Conservation (phyloP, 371 early-diverging fungal species). For the Rhizopus arrhizus region DNA sequence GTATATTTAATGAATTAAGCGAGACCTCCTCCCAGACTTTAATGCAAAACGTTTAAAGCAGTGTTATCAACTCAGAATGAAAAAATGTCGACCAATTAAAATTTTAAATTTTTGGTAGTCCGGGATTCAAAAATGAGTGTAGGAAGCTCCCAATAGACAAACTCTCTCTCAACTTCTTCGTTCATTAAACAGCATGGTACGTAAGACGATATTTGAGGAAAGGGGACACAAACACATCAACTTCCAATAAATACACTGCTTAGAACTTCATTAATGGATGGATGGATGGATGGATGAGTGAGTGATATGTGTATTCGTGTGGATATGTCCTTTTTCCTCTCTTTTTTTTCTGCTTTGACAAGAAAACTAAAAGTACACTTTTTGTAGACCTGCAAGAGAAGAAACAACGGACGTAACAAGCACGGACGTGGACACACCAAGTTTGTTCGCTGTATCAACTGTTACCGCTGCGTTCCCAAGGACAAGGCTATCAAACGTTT, state of each 20-base stretch:
- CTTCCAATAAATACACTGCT: too few species aligned
- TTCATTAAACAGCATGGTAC: constrained; percentile 32
- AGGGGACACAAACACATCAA: background rate
- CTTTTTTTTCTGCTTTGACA: background rate
- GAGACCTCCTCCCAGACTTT: too few species aligned
- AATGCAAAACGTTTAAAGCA: too few species aligned
- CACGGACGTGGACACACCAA: constrained; percentile 97
- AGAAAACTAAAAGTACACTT: background rate
- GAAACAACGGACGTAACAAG: constrained; percentile 88
- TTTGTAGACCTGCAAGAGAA: constrained; percentile 16
- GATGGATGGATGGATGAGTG: constrained; percentile 11
- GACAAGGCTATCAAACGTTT: constrained; percentile 99
- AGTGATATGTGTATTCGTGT: background rate
- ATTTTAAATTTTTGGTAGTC: background rate
- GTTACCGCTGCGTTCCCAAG: constrained; percentile 97
- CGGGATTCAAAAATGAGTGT: constrained; percentile 1
- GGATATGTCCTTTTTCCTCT: background rate
- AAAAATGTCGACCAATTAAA: background rate
- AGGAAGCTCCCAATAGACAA: constrained; percentile 6
- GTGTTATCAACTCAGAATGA: too few species aligned
- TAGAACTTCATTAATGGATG: background rate
- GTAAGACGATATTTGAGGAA: constrained; percentile 3
- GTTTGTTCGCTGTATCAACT: constrained; percentile 98
- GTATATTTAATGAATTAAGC: too few species aligned
- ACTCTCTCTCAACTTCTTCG: constrained; percentile 39